Evolutionary conservation across 805 yeast species (phyloP).

Genomic region (Candida khao-thaluensis): DNA sequence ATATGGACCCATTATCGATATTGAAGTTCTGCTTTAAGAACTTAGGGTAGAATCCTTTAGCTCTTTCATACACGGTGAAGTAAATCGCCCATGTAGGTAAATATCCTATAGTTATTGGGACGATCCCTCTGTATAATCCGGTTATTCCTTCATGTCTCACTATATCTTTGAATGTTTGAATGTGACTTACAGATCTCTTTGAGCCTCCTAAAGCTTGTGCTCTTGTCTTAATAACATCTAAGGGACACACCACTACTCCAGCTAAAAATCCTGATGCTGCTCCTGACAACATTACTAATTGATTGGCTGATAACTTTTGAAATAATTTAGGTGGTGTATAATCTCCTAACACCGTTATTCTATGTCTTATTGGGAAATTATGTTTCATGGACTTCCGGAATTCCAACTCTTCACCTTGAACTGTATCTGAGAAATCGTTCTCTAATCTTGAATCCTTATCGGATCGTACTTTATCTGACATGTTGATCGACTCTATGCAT

Average conservation of each 20-base stretch:
- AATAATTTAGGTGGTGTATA: slow-evolving; percentile 22
- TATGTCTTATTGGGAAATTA: slow-evolving; percentile 23
- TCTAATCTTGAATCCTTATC: not conserved
- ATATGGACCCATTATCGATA: slow-evolving; percentile 24
- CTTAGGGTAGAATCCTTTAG: slow-evolving; percentile 56
- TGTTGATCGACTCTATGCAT: slow-evolving; percentile 1
- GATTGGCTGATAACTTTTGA: slow-evolving; percentile 38
- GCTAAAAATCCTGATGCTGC: slow-evolving; percentile 92
- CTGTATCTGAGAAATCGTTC: slow-evolving; percentile 34
- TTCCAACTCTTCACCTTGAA: slow-evolving; percentile 40
- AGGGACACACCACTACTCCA: slow-evolving; percentile 88
- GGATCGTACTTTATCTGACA: slow-evolving; percentile 9
- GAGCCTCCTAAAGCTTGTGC: slow-evolving; percentile 84
- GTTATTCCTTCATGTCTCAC: slow-evolving; percentile 72
- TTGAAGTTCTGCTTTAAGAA: slow-evolving; percentile 30
- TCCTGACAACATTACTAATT: slow-evolving; percentile 80
- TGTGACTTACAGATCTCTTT: slow-evolving; percentile 40
- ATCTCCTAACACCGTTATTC: slow-evolving; percentile 19
- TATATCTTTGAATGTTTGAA: slow-evolving; percentile 65
- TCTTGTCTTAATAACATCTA: slow-evolving; percentile 93
- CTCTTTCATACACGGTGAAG: slow-evolving; percentile 82
- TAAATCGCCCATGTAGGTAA: slow-evolving; percentile 98
- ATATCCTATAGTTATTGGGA: slow-evolving; percentile 91
- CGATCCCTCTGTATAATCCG: slow-evolving; percentile 87
- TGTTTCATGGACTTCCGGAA: slow-evolving; percentile 23